Evolutionary conservation across 345 rosid genomes (phyloP).

Genomic region (Populus simonii): DNA sequence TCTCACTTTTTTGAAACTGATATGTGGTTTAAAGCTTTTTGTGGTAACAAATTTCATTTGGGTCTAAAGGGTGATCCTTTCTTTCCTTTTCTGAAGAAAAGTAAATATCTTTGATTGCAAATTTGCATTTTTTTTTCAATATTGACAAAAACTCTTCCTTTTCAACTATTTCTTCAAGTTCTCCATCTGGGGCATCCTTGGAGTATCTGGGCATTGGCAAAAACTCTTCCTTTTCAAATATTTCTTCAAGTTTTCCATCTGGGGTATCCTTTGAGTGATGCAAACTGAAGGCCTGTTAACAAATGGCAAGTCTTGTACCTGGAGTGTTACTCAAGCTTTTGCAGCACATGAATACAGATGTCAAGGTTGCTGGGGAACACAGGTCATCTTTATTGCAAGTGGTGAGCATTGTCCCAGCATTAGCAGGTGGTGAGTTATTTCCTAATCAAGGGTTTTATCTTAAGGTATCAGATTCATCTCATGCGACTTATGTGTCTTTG

Average conservation of each 20-base stretch:
- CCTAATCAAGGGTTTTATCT: slow-evolving; percentile 88
- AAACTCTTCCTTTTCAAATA: slow-evolving; percentile 9
- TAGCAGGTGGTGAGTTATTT: slow-evolving; percentile 94
- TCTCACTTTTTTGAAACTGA: not conserved
- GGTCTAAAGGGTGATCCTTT: slow-evolving; percentile 5
- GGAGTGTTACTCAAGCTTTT: slow-evolving; percentile 94
- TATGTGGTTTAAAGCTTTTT: not conserved
- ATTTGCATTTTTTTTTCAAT: not conserved
- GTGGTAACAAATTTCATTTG: slow-evolving; percentile 6
- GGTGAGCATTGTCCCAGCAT: slow-evolving; percentile 90
- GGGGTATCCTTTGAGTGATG: slow-evolving; percentile 37
- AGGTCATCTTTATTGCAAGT: slow-evolving; percentile 89
- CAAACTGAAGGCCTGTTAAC: slow-evolving; percentile 32
- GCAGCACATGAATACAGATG: slow-evolving; percentile 95
- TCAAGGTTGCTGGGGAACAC: slow-evolving; percentile 94
- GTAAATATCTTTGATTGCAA: slow-evolving; percentile 9
- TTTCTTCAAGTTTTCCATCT: slow-evolving; percentile 12
- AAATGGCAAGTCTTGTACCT: slow-evolving; percentile 93
- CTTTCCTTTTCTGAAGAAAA: not conserved
- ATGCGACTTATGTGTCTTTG: slow-evolving; percentile 88
- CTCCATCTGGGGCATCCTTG: slow-evolving; percentile 18
- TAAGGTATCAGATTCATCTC: slow-evolving; percentile 97
- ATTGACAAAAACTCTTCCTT: slow-evolving; percentile 16
- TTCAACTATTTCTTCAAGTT: not conserved
- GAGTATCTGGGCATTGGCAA: slow-evolving; percentile 20